Evolutionary conservation across 176 grass and related monocot species (phyloP).

Genomic region (Poa annua): DNA sequence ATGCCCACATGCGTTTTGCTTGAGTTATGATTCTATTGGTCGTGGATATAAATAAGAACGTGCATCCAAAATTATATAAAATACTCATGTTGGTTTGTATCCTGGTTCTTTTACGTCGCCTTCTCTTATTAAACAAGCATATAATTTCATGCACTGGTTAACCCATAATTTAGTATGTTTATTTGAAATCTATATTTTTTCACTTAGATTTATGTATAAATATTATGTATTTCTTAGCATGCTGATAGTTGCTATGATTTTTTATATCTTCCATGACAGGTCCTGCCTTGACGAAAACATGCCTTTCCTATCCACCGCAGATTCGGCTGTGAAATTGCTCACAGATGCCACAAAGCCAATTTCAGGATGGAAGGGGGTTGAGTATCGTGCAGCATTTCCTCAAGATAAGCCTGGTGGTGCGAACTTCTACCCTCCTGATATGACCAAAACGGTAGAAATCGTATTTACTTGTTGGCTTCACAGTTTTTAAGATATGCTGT

Average conservation of each 20-base stretch:
- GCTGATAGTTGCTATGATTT: constrained; percentile 20
- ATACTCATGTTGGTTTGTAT: background rate
- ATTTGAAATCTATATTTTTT: background rate
- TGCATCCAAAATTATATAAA: background rate
- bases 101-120: constrained; percentile 1
- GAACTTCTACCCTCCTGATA: constrained; percentile 96
- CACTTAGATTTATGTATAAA: constrained; percentile 21
- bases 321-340: constrained; percentile 82
- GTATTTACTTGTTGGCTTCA: background rate
- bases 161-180: constrained; percentile 15
- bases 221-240: constrained; percentile 22
- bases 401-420: constrained; percentile 77
- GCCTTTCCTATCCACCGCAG: constrained; percentile 85
- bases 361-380: constrained; percentile 87
- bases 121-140: constrained; percentile 16
- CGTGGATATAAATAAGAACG: constrained; percentile 7
- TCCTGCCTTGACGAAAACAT: constrained; percentile 92
- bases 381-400: constrained; percentile 91
- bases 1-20: background rate
- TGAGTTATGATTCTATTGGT: background rate
- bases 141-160: constrained; percentile 23
- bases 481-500: constrained; percentile 23
- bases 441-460: constrained; percentile 81
- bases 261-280: constrained; percentile 57
- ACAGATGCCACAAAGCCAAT: constrained; percentile 71